Conservation (phyloP, 78 protist species). For the Dictyostelium firmibasis region DNA sequence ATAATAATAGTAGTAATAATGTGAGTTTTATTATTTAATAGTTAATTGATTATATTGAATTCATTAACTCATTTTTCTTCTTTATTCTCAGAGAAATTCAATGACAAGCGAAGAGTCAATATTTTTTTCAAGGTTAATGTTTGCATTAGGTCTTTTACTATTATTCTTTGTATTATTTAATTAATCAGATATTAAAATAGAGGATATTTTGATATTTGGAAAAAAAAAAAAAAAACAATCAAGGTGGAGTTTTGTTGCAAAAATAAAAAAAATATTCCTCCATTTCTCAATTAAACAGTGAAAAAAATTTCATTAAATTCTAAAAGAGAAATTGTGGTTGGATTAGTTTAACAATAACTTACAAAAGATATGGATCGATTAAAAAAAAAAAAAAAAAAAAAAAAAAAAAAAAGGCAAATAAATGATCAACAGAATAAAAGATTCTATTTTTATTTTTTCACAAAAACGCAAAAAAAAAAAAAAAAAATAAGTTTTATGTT, state of each 20-base stretch:
- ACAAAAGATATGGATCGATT: not conserved
- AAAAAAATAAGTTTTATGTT: too few species aligned
- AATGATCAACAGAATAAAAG: not conserved
- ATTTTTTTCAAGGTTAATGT: slow-evolving; percentile 41
- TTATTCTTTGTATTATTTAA: slow-evolving; percentile 42
- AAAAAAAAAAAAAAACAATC: too few species aligned
- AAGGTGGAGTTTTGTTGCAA: not conserved
- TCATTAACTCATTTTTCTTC: not conserved
- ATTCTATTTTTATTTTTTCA: too few species aligned
- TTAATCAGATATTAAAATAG: slow-evolving; percentile 1
- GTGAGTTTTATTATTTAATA: not conserved
- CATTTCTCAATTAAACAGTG: too few species aligned
- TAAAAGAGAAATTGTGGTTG: not conserved
- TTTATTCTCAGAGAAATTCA: not conserved
- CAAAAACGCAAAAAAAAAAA: not conserved
- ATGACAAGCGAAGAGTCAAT: slow-evolving; percentile 21
- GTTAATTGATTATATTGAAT: not conserved
- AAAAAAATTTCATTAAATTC: not conserved
- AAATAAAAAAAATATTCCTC: too few species aligned
- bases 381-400: too few species aligned
- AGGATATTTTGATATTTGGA: not conserved
- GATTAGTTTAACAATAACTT: not conserved
- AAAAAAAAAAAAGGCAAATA: too few species aligned
- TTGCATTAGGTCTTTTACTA: slow-evolving; percentile 45
- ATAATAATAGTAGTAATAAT: not conserved